Conservation (phyloP, 306 rosid genomes). For the Rosa multiflora region DNA sequence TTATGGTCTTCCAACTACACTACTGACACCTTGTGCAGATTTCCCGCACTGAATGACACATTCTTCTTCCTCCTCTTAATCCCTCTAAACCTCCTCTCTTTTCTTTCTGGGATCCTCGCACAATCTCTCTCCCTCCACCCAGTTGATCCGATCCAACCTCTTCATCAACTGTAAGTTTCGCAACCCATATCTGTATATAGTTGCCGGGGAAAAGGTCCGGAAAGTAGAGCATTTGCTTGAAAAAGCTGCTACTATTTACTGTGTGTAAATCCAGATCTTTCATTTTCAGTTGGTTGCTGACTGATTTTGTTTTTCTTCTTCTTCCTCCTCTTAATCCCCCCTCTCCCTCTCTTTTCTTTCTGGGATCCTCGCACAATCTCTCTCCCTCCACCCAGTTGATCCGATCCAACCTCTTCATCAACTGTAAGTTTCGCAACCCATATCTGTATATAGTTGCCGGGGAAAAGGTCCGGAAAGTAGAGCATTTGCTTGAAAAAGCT, state of each 20-base stretch:
- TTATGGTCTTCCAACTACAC: conserved; percentile 1
- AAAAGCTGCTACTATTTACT: too few relatives aligned
- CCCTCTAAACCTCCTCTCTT: background rate
- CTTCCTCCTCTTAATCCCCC: too few relatives aligned
- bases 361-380: background rate
- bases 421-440: background rate
- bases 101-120: background rate
- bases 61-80: background rate
- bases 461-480: too few relatives aligned
- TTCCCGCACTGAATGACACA: background rate
- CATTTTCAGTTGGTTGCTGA: background rate
- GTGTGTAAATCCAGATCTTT: background rate
- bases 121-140: background rate
- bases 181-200: too few relatives aligned
- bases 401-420: background rate
- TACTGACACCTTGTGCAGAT: conserved; percentile 1
- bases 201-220: too few relatives aligned
- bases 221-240: too few relatives aligned
- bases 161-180: background rate
- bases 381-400: background rate
- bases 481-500: background rate
- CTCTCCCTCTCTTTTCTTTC: background rate
- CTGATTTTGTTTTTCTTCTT: background rate
- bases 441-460: too few relatives aligned
- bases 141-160: background rate